Base-by-base conservation (phyloP, 2,329 filamentous ascomycete genomes). In the Xenoacremonium recifei region DNA sequence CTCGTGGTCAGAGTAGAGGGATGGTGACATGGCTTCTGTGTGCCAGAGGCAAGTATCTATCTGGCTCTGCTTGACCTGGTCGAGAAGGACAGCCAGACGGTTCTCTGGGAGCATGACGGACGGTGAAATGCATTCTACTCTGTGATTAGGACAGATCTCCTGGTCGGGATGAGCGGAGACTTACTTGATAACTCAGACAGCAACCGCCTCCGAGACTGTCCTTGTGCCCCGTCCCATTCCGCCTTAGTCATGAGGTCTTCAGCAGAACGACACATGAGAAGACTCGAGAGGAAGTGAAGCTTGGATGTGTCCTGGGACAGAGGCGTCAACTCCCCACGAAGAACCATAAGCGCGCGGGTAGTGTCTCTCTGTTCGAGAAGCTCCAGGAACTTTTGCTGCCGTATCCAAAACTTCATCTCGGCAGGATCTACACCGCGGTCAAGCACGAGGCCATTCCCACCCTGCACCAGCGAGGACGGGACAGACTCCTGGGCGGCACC, bases 81-180 rank as follows among this genome's bases (percentile, higher is more conserved):
- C 77, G 39, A 99, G 71, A 13, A 99, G 72, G 23, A 83, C 77
- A 2, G 89, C 89, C 33, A 99, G 73, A 6, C 93, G 84, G 63
- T 93, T 88, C 59, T 96, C 89, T 2, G 93, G 93, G 40, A 99
- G 86, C 91, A 99, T 97, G 33, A 96, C 88, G 4, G 90, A 93
- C 0, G 93, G 92, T 2, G 93, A 96, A 63, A 99, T 95, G 42
- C 82, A 96, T 72, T 78, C 87, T 92, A 54, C 25, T 23, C 39
- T 32, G 35, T 21, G 32, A 29, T 42, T 21, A 9, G 11, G 10
- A 21, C 17, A 6, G 6, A 5, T 10, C 3, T 23, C 7, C 17
- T 20, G 6, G 12, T 23, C 17, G 6, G 13, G 12, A 21, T 16
- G 10, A 21, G 18, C 33, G 37, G 31, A 16, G 32, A 68, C 80